Evolutionary conservation across 1,284 basidiomycete genomes (phyloP), one percentile per base, ranked within the genome.

Genomic region (Cronartium quercuum): DNA sequence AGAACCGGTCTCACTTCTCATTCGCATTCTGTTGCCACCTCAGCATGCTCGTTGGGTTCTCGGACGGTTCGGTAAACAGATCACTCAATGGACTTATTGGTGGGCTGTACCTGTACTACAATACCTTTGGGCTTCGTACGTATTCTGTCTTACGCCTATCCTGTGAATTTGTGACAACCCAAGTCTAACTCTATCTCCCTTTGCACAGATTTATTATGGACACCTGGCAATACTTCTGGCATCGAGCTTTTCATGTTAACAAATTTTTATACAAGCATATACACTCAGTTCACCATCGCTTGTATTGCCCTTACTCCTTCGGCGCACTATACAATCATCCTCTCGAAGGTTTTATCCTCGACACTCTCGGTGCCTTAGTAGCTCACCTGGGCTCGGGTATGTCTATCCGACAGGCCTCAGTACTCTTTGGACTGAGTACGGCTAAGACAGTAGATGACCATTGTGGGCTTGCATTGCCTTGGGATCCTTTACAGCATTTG

Each of bases 281-380:
- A 79, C 96, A 99, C 83, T 93, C 92, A 1, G 90, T 91, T 82
- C 96, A 99, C 82, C 96, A 99, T 83, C 87, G 94, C 9, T 88
- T 99, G 13, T 96, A 98, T 82, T 93, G 96, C 9, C 94, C 96
- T 0, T 98, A 97, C 81, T 93, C 95, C 0, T 99, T 91, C 80
- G 96, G 96, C 29, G 91, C 95, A 12, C 86, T 98, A 4, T 99
- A 99, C 86, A 98, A 98, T 83, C 95, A 98, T 81, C 94, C 94
- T 0, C 79, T 98, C 60, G 96, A 99, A 81, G 94, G 94, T 0
- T 89, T 99, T 79, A 78, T 97, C 0, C 86, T 99, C 77, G 96
- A 99, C 82, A 88, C 89, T 2, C 83, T 91, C 37, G 93, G 95
- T 61, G 89, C 91, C 0, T 88, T 84, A 7, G 77, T 97, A 24